phyloP scores from a whole-genome alignment of 1,139 yeast species.

The Geotrichum cucujoidarum region DNA sequence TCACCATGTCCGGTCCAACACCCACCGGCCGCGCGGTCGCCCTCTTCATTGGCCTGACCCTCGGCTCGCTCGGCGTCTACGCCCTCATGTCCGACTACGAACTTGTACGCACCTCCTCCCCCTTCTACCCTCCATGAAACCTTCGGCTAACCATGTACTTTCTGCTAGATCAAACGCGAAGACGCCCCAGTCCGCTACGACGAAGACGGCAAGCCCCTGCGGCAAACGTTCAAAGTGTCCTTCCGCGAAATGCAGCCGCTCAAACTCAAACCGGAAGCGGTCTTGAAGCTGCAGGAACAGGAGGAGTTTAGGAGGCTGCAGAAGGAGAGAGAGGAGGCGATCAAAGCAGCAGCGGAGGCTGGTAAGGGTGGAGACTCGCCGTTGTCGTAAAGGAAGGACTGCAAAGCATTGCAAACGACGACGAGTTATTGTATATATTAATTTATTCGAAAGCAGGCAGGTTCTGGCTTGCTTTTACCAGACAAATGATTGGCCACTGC shows the following conservation, averaged over 20 bases:
- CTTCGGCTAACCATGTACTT: neutral
- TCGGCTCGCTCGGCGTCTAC: conserved; percentile 13
- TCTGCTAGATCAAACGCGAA: conserved; percentile 17
- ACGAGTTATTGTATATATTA: too few species aligned
- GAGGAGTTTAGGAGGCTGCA: conserved; percentile 11
- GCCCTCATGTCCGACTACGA: conserved; percentile 19
- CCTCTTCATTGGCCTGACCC: conserved; percentile 12
- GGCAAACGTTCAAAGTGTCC: conserved; percentile 33
- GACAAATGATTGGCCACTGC: too few species aligned
- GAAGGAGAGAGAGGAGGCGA: conserved; percentile 19
- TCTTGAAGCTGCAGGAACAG: conserved; percentile 16
- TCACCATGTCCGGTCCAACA: conserved; percentile 10
- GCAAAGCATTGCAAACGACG: too few species aligned
- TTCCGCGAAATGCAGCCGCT: conserved; percentile 38
- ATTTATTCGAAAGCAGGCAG: too few species aligned
- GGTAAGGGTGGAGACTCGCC: too few species aligned
- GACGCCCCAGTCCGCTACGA: conserved; percentile 26
- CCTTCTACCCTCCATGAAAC: neutral
- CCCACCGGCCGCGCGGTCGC: conserved; percentile 19
- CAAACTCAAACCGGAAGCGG: conserved; percentile 36
- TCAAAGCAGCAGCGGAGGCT: too few species aligned
- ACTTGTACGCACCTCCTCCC: conserved; percentile 11
- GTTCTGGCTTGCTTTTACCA: too few species aligned
- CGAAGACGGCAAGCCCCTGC: conserved; percentile 27
- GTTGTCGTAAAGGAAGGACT: too few species aligned